Evolutionary conservation across 2,329 filamentous ascomycete species (phyloP).

Genomic region (Cladosporium oxysporum): DNA sequence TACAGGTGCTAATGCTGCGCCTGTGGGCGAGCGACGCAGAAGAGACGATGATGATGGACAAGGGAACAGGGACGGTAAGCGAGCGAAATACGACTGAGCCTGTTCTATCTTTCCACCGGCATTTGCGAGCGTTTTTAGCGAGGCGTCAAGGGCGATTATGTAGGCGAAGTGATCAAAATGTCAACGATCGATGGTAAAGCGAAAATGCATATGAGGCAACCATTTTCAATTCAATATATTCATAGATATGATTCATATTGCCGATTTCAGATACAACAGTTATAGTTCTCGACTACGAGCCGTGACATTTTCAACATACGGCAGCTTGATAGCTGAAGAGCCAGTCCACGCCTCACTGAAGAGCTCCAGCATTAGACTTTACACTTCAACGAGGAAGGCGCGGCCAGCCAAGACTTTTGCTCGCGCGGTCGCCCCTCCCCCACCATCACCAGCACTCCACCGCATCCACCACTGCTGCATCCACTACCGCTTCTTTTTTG

Average conservation of each 20-base stretch:
- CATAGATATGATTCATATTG: too few species aligned
- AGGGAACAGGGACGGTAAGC: constrained; percentile 45
- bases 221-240: too few species aligned
- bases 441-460: background rate
- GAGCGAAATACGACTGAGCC: constrained; percentile 43
- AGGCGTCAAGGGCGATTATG: constrained; percentile 21
- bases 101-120: background rate
- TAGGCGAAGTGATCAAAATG: background rate
- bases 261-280: too few species aligned
- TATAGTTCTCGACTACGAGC: too few species aligned
- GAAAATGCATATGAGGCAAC: background rate
- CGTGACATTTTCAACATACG: too few species aligned
- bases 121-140: constrained; percentile 21
- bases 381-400: background rate
- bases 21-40: constrained; percentile 63
- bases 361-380: background rate
- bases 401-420: background rate
- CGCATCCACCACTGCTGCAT: background rate
- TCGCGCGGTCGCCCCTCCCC: background rate
- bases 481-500: constrained; percentile 8
- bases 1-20: constrained; percentile 70
- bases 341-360: too few species aligned
- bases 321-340: too few species aligned
- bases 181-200: background rate
- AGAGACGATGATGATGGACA: constrained; percentile 41